Conservation (phyloP, 768 basidiomycete species). For the Podaxis sp. region DNA sequence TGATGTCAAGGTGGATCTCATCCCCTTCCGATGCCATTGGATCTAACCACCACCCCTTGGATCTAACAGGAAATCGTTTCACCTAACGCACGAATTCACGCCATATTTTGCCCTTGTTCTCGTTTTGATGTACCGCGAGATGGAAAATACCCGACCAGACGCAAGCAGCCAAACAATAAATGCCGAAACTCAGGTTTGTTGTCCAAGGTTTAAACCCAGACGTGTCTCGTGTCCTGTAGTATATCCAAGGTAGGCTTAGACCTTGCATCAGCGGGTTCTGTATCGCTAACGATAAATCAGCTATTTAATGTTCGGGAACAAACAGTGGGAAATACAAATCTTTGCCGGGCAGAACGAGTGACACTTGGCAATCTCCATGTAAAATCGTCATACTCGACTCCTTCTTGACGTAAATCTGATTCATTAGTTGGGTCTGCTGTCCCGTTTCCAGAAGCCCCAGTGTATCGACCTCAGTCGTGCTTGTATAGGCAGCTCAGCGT, state of each 20-base stretch:
- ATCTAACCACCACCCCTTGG: not conserved
- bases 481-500: not conserved
- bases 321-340: not conserved
- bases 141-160: not conserved
- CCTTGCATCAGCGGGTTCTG: not conserved
- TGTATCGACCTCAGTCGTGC: not conserved
- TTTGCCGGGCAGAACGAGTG: not conserved
- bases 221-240: not conserved
- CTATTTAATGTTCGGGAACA: not conserved
- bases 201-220: constrained; percentile 8
- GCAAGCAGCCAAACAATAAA: not conserved
- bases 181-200: not conserved
- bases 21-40: not conserved
- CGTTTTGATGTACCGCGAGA: not conserved
- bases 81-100: not conserved
- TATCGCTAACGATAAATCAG: not conserved
- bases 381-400: not conserved
- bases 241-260: not conserved
- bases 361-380: not conserved
- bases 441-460: not conserved
- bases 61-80: not conserved
- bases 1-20: not conserved
- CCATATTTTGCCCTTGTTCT: not conserved
- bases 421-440: not conserved
- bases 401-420: not conserved